phyloP scores from a whole-genome alignment of 2,329 filamentous ascomycete genomes.

The Colletotrichum tropicicola region DNA sequence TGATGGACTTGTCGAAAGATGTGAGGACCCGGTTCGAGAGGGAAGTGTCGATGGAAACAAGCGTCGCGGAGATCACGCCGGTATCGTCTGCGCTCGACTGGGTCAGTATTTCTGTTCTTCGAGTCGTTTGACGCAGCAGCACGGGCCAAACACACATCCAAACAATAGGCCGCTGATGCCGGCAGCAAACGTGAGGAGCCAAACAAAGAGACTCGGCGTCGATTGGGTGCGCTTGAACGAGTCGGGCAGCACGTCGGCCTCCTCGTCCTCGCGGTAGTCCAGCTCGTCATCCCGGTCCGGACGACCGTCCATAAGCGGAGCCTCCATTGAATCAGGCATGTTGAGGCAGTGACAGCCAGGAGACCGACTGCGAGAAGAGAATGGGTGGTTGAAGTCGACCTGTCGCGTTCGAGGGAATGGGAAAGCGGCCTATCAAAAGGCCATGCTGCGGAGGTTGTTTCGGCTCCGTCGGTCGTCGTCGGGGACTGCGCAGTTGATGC shows the following conservation, averaged over 20 bases:
- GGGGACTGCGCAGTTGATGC: background rate
- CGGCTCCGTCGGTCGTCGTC: constrained; percentile 23
- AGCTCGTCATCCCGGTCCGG: constrained; percentile 39
- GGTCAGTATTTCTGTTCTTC: constrained; percentile 3
- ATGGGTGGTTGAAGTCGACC: background rate
- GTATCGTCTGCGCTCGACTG: constrained; percentile 62
- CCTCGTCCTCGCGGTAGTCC: constrained; percentile 39
- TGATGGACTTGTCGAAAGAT: constrained; percentile 74
- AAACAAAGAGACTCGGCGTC: constrained; percentile 62
- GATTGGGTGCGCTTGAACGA: constrained; percentile 24
- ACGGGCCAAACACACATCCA: constrained; percentile 61
- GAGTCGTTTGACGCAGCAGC: background rate
- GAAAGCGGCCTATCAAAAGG: constrained; percentile 15
- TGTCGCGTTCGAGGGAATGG: constrained; percentile 3
- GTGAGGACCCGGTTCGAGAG: constrained; percentile 66
- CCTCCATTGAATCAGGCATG: constrained; percentile 30
- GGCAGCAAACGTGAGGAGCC: constrained; percentile 70
- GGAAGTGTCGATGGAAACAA: constrained; percentile 69
- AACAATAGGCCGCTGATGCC: constrained; percentile 75
- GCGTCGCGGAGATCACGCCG: constrained; percentile 73
- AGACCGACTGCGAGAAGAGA: background rate
- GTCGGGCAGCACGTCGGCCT: constrained; percentile 27
- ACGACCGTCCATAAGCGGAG: constrained; percentile 27
- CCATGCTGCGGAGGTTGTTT: constrained; percentile 19
- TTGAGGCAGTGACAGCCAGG: background rate